These are phyloP conservation scores for Globisporangium sylvaticum DNA, from an alignment of 352 stramenopile genomes.

Conservation along the genomic window DNA sequence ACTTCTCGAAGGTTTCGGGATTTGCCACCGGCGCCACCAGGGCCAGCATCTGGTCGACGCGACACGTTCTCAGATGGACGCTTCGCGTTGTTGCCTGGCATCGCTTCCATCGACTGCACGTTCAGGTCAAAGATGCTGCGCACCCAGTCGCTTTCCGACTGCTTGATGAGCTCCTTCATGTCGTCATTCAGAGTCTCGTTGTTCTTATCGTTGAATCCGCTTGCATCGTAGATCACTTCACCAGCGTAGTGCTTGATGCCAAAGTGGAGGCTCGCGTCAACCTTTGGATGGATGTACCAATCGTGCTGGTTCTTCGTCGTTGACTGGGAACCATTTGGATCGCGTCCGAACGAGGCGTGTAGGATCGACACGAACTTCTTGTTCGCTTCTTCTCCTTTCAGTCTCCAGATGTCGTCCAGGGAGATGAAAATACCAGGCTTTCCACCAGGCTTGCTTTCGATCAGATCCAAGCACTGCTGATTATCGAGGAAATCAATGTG, in stretches of 20 bases:
- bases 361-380: constrained; percentile 89
- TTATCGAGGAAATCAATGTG: constrained; percentile 94
- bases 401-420: constrained; percentile 94
- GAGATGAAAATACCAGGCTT: constrained; percentile 93
- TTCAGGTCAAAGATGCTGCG: constrained; percentile 83
- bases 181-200: constrained; percentile 95
- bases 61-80: constrained; percentile 61
- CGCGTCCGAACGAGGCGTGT: constrained; percentile 75
- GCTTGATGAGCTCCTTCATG: constrained; percentile 90
- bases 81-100: constrained; percentile 66
- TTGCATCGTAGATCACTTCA: constrained; percentile 96
- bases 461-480: constrained; percentile 90
- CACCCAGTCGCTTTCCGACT: constrained; percentile 81
- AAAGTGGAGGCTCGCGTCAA: constrained; percentile 87
- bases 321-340: constrained; percentile 36
- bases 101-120: constrained; percentile 81
- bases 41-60: constrained; percentile 42
- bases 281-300: constrained; percentile 88
- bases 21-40: constrained; percentile 44
- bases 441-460: constrained; percentile 88
- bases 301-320: constrained; percentile 79
- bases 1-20: constrained; percentile 83
- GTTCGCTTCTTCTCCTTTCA: constrained; percentile 92
- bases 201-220: constrained; percentile 98
- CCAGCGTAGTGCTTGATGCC: constrained; percentile 90